Evolutionary conservation across 352 stramenopile genomes (phyloP).

Genomic region (Phytophthora fragariaefolia): DNA sequence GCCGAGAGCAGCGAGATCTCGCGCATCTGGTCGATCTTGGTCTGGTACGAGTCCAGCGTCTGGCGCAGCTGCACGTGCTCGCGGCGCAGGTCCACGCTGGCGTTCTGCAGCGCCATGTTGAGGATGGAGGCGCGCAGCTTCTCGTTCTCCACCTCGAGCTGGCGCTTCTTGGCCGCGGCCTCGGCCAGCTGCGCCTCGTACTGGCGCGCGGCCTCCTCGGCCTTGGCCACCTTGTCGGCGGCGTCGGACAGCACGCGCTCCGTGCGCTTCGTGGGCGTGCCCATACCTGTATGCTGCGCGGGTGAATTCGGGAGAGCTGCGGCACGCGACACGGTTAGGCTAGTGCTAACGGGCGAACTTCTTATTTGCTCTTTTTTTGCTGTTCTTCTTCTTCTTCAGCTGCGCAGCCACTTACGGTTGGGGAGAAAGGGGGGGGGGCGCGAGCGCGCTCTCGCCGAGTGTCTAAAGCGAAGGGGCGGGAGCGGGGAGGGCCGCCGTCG

Average conservation of each 20-base stretch:
- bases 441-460: no score
- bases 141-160: conserved; percentile 85
- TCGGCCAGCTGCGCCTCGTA: conserved; percentile 60
- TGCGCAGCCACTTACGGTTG: neutral
- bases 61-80: conserved; percentile 87
- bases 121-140: conserved; percentile 81
- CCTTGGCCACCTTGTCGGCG: conserved; percentile 74
- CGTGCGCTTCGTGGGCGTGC: conserved; percentile 54
- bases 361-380: no score
- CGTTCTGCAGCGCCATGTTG: conserved; percentile 76
- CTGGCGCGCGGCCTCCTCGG: conserved; percentile 63
- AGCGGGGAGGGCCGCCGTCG: conserved; percentile 18
- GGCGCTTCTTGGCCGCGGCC: conserved; percentile 71
- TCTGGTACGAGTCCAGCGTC: conserved; percentile 88
- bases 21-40: conserved; percentile 89
- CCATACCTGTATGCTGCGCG: conserved; percentile 40
- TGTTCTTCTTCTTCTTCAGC: no score
- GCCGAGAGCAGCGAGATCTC: conserved; percentile 87
- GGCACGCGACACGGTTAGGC: neutral
- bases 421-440: neutral
- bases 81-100: conserved; percentile 77
- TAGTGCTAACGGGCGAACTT: neutral
- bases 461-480: conserved; percentile 16
- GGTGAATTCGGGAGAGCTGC: neutral
- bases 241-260: conserved; percentile 78